Evolutionary conservation across 2,329 filamentous ascomycete species (phyloP).

Genomic region (Aspergillus intermedius): DNA sequence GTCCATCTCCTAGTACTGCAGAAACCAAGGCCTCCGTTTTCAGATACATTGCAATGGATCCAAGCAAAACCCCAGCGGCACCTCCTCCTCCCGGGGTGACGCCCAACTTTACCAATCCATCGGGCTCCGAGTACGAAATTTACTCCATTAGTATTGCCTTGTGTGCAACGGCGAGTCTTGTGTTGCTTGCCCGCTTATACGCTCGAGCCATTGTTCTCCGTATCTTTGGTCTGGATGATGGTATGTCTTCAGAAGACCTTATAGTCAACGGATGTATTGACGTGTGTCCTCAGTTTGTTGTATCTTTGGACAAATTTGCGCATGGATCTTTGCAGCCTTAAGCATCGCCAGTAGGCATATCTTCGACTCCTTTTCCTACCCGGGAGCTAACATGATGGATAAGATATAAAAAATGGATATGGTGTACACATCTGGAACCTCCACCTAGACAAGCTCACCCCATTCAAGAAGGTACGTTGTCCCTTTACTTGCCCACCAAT

Average conservation of each 20-base stretch:
- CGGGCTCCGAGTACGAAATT: slow-evolving; percentile 5
- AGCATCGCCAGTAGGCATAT: slow-evolving; percentile 5
- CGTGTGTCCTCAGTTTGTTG: slow-evolving; percentile 2
- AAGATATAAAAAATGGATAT: slow-evolving; percentile 11
- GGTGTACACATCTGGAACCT: slow-evolving; percentile 11
- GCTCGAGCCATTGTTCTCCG: slow-evolving; percentile 4
- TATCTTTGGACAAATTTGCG: slow-evolving; percentile 7
- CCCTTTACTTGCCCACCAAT: background rate
- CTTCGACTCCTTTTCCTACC: too few species aligned
- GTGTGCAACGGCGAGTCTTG: slow-evolving; percentile 4
- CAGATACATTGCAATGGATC: slow-evolving; percentile 4
- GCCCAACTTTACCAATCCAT: slow-evolving; percentile 8
- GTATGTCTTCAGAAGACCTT: background rate
- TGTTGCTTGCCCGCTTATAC: slow-evolving; percentile 7
- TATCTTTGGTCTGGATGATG: slow-evolving; percentile 5
- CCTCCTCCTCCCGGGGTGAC: slow-evolving; percentile 6
- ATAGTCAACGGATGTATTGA: background rate
- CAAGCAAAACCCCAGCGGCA: slow-evolving; percentile 7
- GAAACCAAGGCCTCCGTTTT: background rate
- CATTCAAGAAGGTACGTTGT: slow-evolving; percentile 7
- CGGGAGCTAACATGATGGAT: background rate
- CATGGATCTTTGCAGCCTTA: slow-evolving; percentile 10
- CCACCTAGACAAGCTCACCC: slow-evolving; percentile 5
- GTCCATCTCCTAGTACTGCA: too few species aligned
- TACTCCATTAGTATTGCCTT: slow-evolving; percentile 10